These are phyloP conservation scores for Candida mesenterica DNA, from an alignment of 1,139 yeast genomes.

Conservation along the genomic window DNA sequence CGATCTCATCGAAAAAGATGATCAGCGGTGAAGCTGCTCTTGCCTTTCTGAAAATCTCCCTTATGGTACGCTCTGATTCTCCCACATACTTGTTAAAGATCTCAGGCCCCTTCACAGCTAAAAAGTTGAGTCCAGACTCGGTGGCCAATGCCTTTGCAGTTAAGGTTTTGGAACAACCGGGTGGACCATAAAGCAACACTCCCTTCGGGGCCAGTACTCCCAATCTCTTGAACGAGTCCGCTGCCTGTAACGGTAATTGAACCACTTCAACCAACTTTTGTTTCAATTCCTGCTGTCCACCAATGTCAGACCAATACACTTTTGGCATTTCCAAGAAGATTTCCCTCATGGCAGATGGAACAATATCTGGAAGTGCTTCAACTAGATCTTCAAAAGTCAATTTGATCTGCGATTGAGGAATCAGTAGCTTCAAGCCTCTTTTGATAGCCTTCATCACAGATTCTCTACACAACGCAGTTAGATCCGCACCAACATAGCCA, in stretches of 20 bases:
- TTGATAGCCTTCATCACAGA: slow-evolving; percentile 82
- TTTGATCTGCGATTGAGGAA: slow-evolving; percentile 26
- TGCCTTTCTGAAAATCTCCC: slow-evolving; percentile 89
- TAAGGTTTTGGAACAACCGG: slow-evolving; percentile 92
- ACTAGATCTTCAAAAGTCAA: slow-evolving; percentile 54
- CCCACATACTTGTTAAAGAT: slow-evolving; percentile 93
- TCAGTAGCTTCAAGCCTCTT: slow-evolving; percentile 40
- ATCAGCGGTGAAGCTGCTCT: slow-evolving; percentile 92
- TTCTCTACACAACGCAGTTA: slow-evolving; percentile 83
- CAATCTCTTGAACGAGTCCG: slow-evolving; percentile 67
- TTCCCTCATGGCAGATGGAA: slow-evolving; percentile 98
- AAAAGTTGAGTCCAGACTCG: slow-evolving; percentile 86
- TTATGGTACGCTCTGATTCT: slow-evolving; percentile 83
- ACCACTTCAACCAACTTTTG: slow-evolving; percentile 82
- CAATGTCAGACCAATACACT: slow-evolving; percentile 91
- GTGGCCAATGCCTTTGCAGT: slow-evolving; percentile 95
- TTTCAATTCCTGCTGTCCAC: slow-evolving; percentile 87
- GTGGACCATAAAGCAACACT: slow-evolving; percentile 87
- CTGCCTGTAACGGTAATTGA: slow-evolving; percentile 84
- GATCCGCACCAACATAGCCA: slow-evolving; percentile 84
- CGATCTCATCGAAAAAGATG: slow-evolving; percentile 92
- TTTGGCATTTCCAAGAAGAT: slow-evolving; percentile 92
- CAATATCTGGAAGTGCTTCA: slow-evolving; percentile 67
- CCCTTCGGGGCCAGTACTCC: slow-evolving; percentile 94
- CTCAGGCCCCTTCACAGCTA: slow-evolving; percentile 96